Base-by-base conservation (phyloP, 2,329 filamentous ascomycete genomes). In the Pochonia chlamydosporia region DNA sequence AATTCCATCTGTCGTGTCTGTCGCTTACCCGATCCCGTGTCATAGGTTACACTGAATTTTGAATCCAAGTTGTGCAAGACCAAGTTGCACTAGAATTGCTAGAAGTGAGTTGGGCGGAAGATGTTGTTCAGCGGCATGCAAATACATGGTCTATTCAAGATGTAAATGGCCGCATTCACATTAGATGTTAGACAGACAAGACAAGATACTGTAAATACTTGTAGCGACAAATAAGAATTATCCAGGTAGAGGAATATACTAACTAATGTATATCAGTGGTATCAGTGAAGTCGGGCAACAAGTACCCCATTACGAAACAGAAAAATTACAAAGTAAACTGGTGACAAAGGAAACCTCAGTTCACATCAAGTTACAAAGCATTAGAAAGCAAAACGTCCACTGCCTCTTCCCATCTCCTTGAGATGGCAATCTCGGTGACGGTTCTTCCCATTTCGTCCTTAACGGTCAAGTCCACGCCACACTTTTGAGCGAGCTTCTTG, bases 341-440 rank as follows among this genome's bases (percentile, higher is more conserved):
- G 40, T 11, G 25, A 33, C 21, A 35, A 37, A 24, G 7, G 23
- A 13, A 28, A 43, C 25, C 14, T 26, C 25, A 43, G n/a, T 28
- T 30, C n/a, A 9, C 10, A 16, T 40, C n/a, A n/a, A 30, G 40
- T 36, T 51, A 49, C 13, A 24, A 33, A 7, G 52, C 40, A 40
- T 50, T 43, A 60, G 75, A 18, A 71, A 79, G 51, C 35, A 82
- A 59, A 41, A 79, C 70, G 35, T 68, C 60, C 4, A 72, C 69
- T 1, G 75, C 78, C 61, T 84, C 81, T 7, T 75, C 71, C 76
- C 81, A 81, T 9, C 78, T 78, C 23, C 79, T 67, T 23, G 74
- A 72, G 10, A 71, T 68, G 13, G 81, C 79, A 50, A 84, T 78
- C 54, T 84, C 78, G 11, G 75, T 63, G 3, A 82, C 76, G 0